Base-by-base conservation (phyloP, 352 stramenopile species). In the Phytophthora agathidicida region DNA sequence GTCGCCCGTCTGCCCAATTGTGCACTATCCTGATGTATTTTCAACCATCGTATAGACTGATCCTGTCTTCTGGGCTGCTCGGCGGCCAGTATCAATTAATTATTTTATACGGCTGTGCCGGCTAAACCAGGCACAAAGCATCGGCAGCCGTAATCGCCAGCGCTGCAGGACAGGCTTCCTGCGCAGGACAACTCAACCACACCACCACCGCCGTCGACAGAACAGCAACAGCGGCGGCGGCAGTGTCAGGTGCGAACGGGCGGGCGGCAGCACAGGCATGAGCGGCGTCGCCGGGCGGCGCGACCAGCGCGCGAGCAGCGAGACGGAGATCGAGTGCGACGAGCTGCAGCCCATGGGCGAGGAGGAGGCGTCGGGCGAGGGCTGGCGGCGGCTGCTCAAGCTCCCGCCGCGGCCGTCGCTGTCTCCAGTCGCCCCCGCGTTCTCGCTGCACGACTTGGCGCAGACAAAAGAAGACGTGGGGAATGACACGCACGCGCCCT, bases 271-370 rank as follows among this genome's bases (percentile, higher is more conserved):
- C 54, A 53, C 20, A 19, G 23, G 33, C 47, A 75, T 72, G 67
- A 75, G 57, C 50, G 51, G 61, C 45, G 66, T 68, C 10, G 56
- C 49, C 33, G 61, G 48, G 51, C 20, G 53, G 41, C 51, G 55
- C 32, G 66, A 71, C 46, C 54, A 65, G 61, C 66, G 66, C 45
- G 38, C 60, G 23, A 65, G 56, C 57, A 79, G 70, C 63, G 70
- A 70, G 55, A 75, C 70, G 33, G 70, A 79, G 53, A 75, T 79
- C 53, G 70, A 73, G 27, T 74, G 64, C 43, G 70, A 79, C 22
- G 70, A 79, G 61, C 58, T 79, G 61, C 70, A 75, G 49, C 65
- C 65, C 49, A 60, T 61, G 44, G 28, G 26, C 11, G 54, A 66
- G 26, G 64, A 58, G 30, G 53, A 63, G 38, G 65, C 68, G 39